A percentile compares a stretch with the other conserved stretches of the same genome.
Conservation (phyloP, 164 flowering plant genomes). For the Vitis riparia region DNA sequence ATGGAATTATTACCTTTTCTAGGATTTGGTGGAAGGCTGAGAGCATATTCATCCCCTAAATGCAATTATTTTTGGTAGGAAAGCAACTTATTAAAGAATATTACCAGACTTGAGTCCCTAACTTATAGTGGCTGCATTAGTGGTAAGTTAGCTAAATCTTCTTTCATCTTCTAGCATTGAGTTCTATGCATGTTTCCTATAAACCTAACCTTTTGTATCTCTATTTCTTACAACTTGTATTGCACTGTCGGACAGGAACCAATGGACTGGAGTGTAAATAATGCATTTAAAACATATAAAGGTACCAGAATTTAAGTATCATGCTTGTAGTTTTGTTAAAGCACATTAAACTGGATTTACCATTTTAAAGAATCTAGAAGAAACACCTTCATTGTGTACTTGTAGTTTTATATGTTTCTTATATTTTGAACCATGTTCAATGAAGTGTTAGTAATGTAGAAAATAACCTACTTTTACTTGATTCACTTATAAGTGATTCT, state of each 20-base stretch:
- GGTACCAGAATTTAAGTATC: slow-evolving; percentile 31
- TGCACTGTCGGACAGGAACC: slow-evolving; percentile 31
- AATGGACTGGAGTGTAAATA: slow-evolving; percentile 75
- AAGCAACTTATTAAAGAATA: neutral
- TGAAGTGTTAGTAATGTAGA: neutral
- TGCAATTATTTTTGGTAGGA: neutral
- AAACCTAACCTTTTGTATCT: neutral
- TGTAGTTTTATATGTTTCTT: no score
- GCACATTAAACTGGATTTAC: neutral
- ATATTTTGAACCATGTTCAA: neutral
- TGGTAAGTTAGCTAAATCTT: neutral
- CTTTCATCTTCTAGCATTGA: neutral
- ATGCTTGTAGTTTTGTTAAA: neutral
- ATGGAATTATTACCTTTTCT: no score
- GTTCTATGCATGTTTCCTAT: neutral
- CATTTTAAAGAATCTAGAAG: no score
- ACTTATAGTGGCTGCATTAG: neutral
- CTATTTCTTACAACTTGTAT: slow-evolving; percentile 10
- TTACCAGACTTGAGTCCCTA: neutral
- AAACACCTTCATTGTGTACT: no score
- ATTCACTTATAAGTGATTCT: no score
- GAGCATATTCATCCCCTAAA: neutral
- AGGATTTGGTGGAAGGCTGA: neutral
- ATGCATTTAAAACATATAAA: slow-evolving; percentile 54
- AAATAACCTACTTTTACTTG: neutral